Evolutionary conservation across 2,329 filamentous ascomycete genomes (phyloP), one percentile per base, ranked within the genome.

Genomic region (Fusarium sp.): DNA sequence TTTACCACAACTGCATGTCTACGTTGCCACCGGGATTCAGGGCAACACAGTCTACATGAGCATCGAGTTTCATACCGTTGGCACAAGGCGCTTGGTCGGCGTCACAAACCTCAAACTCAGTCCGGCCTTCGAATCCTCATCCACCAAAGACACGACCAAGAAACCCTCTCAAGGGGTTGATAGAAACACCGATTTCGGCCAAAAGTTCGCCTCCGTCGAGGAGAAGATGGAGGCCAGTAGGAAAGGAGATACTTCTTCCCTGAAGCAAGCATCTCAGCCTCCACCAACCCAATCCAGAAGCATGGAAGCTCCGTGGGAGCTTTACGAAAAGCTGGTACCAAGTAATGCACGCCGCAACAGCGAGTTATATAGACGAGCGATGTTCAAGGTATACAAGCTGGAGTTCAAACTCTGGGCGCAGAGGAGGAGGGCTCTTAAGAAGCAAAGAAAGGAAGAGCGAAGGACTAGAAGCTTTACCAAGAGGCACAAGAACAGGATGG

Each of bases 401-500:
- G 95, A 98, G 84, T 85, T 85, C 77, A 85, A 87, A 66, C 94
- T 92, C 38, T 97, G 95, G 94, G 10, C 15, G 15, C 15, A 42
- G 30, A 41, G 50, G 59, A 36, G 14, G 52, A 57, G 20, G 34
- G 4, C 5, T 18, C 13, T 12, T 10, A 3, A 11, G 34, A 26
- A 39, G 18, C 17, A 47, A 20, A 45, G 17, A 15, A 14, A 57
- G 38, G 13, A 5, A 14, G 15, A 32, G 15, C 13, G 17, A 24
- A 47, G 11, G 42, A 52, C 17, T 20, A 24, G 2, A n/a, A 44
- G 14, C 12, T 8, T n/a, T 4, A 20, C 6, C 8, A 24, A 7
- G 20, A 32, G 6, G 14, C 17, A 51, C 11, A 10, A 51, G 28
- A 7, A 14, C 9, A 20, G 13, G 8, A 20, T 10, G 30, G n/a